phyloP scores from a whole-genome alignment of 192 early-diverging fungal species.

The Coemansia sp. region DNA sequence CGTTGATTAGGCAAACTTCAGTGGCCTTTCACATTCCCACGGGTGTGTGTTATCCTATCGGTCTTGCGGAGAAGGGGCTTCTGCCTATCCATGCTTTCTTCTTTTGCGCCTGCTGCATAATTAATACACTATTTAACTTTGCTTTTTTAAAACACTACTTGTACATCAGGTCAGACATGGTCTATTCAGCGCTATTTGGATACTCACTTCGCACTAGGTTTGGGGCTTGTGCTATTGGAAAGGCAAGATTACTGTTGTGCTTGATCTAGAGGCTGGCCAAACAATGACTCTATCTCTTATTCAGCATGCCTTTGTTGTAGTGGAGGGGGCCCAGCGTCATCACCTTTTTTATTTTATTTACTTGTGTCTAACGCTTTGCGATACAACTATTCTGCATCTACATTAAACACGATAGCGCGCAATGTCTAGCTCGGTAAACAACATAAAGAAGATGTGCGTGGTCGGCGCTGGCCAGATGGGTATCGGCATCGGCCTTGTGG shows the following conservation, averaged over 20 bases:
- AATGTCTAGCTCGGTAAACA: conserved; percentile 28
- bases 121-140: background rate
- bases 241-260: background rate
- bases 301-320: background rate
- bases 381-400: background rate
- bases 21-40: conserved; percentile 15
- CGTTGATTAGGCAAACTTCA: background rate
- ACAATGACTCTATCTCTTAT: background rate
- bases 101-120: conserved; percentile 7
- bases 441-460: conserved; percentile 69
- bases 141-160: too few species aligned
- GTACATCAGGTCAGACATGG: background rate
- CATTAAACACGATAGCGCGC: conserved; percentile 20
- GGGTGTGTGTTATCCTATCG: background rate
- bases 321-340: too few species aligned
- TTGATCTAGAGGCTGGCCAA: too few species aligned
- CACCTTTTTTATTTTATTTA: too few species aligned
- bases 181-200: conserved; percentile 1
- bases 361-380: conserved; percentile 2
- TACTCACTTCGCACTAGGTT: background rate
- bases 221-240: background rate
- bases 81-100: background rate
- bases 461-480: conserved; percentile 98
- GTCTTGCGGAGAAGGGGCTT: background rate
- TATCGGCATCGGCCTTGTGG: conserved; percentile 88